Conservation (phyloP, 1,284 basidiomycete species). For the Trametes polyzona region DNA sequence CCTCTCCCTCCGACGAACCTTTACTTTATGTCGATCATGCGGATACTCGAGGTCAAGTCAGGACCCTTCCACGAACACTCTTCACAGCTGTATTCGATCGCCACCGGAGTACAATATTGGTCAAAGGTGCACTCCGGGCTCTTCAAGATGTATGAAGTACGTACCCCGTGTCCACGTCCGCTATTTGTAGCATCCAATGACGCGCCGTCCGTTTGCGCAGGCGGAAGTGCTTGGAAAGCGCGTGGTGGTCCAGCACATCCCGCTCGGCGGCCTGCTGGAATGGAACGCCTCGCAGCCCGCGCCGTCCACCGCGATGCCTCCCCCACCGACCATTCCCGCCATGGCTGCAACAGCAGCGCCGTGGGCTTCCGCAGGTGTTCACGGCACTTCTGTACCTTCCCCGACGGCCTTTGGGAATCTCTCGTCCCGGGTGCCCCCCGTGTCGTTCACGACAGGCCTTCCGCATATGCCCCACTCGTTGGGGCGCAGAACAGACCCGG, state of each 20-base stretch:
- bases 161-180: conserved; percentile 23
- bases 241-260: conserved; percentile 97
- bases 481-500: not conserved
- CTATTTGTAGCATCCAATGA: not conserved
- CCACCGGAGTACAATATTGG: conserved; percentile 86
- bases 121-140: conserved; percentile 88
- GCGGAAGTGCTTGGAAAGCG: conserved; percentile 94
- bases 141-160: conserved; percentile 93
- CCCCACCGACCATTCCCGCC: not conserved
- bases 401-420: not conserved
- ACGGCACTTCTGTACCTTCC: not conserved
- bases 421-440: not conserved
- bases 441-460: conserved; percentile 2
- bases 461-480: not conserved
- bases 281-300: conserved; percentile 49
- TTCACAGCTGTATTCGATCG: conserved; percentile 87
- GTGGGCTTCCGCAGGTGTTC: conserved; percentile 22
- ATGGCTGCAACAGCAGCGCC: conserved; percentile 20
- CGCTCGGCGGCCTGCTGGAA: conserved; percentile 79
- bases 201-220: conserved; percentile 35
- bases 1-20: conserved; percentile 67
- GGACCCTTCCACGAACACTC: conserved; percentile 94
- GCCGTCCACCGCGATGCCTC: not conserved
- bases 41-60: conserved; percentile 80
- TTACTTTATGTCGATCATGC: conserved; percentile 81